Evolutionary conservation across 345 rosid species (phyloP), one percentile per base, ranked within the genome.

Genomic region (Aquilaria sinensis): DNA sequence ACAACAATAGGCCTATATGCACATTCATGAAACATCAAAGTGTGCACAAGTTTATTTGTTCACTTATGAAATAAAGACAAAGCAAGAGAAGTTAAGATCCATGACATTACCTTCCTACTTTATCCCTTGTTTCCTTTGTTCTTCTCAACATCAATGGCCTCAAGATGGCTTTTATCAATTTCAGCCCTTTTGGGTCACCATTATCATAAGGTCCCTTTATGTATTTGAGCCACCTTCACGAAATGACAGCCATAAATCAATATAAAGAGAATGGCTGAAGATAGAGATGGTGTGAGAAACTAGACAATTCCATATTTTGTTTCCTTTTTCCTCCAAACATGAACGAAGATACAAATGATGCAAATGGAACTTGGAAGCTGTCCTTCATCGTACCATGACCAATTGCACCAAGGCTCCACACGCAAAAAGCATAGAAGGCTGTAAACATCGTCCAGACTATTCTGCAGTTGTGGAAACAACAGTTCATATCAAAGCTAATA

Each of bases 331-430:
- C 37, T 14, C 53, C 59, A 16, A 64, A 53, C 37, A 49, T 43
- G 58, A 43, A 55, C 23, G 3, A 16, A 43, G 41, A 54, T 43
- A 59, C 31, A 50, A 47, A 13, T 4, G 23, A 37, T 23, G 14
- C 9, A 8, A 14, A n/a, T 52, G 31, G 34, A 23, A 45, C 7
- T 11, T 56, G 51, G 7, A n/a, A 47, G 46, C 14, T 23, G 52
- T 53, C 11, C 31, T 31, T 53, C 29, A 60, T 32, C 60, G 32
- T 78, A 87, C 85, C 94, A 82, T 60, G 83, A 73, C 90, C 88
- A 87, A 65, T 81, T 84, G 80, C 90, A 74, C 90, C 88, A 87
- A 33, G 94, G 86, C 59, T 87, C 88, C 11, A 84, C 90, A 57
- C 74, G 90, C 64, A 87, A 59, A 77, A 87, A 87, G 79, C 90